Percentiles rank a stretch among this genome's conserved stretches.
These are phyloP conservation scores for Dujonia santamariae DNA, from an alignment of 1,139 yeast genomes.

Conservation along the genomic window DNA sequence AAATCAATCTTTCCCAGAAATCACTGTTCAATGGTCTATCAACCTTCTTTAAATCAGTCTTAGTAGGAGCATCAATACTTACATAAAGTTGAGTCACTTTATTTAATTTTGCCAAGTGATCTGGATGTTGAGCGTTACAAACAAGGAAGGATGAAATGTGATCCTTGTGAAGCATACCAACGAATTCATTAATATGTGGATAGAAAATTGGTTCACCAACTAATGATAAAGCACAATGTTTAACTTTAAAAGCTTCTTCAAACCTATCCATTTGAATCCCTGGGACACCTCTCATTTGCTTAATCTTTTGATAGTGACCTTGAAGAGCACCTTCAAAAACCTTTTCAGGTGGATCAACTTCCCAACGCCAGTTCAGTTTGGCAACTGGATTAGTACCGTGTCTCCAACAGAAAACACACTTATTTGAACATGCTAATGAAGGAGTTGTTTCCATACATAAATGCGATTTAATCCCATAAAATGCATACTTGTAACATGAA, in stretches of 20 bases:
- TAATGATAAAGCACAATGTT: conserved; percentile 86
- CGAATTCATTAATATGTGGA: conserved; percentile 85
- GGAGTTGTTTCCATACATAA: conserved; percentile 97
- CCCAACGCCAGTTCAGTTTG: conserved; percentile 92
- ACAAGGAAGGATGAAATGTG: conserved; percentile 84
- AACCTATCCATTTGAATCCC: conserved; percentile 89
- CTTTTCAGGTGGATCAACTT: conserved; percentile 82
- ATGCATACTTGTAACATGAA: conserved; percentile 88
- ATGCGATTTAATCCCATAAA: conserved; percentile 87
- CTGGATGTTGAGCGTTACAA: conserved; percentile 96
- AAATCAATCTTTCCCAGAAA: conserved; percentile 85
- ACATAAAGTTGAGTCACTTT: conserved; percentile 90
- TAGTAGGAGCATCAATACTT: conserved; percentile 89
- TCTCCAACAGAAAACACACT: conserved; percentile 97
- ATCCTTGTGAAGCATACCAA: conserved; percentile 71
- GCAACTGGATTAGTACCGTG: conserved; percentile 98
- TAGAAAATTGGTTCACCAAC: conserved; percentile 96
- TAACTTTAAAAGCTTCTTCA: conserved; percentile 84
- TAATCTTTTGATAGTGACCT: conserved; percentile 88
- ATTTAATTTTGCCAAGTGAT: conserved; percentile 60
- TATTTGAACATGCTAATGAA: conserved; percentile 87
- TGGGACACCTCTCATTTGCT: conserved; percentile 94
- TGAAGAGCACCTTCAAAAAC: conserved; percentile 81
- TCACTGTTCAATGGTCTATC: conserved; percentile 89
- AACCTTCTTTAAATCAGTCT: conserved; percentile 72